phyloP scores from a whole-genome alignment of 1,284 basidiomycete genomes.

The Trichosporon sp. region DNA sequence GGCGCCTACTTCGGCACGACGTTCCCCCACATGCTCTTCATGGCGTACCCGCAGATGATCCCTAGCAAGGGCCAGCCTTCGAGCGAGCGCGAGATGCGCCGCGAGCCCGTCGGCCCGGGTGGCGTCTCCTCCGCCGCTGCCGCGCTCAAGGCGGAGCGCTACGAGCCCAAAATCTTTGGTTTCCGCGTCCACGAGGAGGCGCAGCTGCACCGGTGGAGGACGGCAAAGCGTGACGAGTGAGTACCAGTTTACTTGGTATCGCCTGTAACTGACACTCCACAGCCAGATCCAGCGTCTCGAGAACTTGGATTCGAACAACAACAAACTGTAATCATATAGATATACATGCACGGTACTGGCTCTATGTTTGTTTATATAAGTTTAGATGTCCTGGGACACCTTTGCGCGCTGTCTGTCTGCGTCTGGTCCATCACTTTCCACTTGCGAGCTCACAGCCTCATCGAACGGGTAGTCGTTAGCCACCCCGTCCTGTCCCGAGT shows the following conservation, averaged over 20 bases:
- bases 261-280: conserved; percentile 18
- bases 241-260: conserved; percentile 38
- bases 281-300: conserved; percentile 58
- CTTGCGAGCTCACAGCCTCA: conserved; percentile 13
- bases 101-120: conserved; percentile 42
- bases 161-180: conserved; percentile 87
- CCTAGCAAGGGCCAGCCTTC: conserved; percentile 72
- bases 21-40: conserved; percentile 91
- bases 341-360: conserved; percentile 30
- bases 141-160: conserved; percentile 83
- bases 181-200: conserved; percentile 92
- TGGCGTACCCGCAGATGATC: conserved; percentile 88
- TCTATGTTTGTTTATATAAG: conserved; percentile 10
- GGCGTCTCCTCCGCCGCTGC: conserved; percentile 69
- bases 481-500: conserved; percentile 13
- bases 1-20: conserved; percentile 96
- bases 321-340: conserved; percentile 32
- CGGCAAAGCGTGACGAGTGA: conserved; percentile 78
- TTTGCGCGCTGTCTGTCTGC: conserved; percentile 9
- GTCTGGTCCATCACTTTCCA: conserved; percentile 7
- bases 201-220: conserved; percentile 90
- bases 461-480: conserved; percentile 12
- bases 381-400: conserved; percentile 10
- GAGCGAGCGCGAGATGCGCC: conserved; percentile 55
- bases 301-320: conserved; percentile 44